Evolutionary conservation across 208 protist genomes (phyloP), one percentile per base, ranked within the genome.

Genomic region (Trypanosoma vivax): DNA sequence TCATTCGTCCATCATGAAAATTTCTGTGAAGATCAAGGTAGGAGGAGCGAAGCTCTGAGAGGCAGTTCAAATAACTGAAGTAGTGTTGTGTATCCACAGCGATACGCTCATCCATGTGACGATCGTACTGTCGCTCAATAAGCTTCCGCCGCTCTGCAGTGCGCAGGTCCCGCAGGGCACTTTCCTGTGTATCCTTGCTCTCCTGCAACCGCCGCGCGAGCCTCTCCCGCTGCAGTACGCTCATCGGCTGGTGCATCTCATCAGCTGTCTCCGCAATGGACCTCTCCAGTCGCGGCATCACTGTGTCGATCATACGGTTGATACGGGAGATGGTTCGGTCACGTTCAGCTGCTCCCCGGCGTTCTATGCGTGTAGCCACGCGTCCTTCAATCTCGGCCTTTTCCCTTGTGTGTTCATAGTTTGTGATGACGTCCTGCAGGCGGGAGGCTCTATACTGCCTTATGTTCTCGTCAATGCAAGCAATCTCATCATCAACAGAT

Each of bases 291-390:
- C 60, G 60, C 10, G 70, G 37, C 2, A 67, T 48, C 11, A 86
- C 46, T 19, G 54, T 53, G 31, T 50, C 52, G n/a, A 80, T 40
- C 4, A 87, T 70, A 1, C 33, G 50, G 6, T 51, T 24, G 11
- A 84, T 65, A n/a, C 81, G 81, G 33, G 68, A 73, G 31, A 80
- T 50, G 14, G 76, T 60, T n/a, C 81, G 76, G 19, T 72, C 53
- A 7, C 73, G 76, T 62, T 89, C 76, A 13, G 38, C 49, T 7
- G 24, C 38, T 18, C 69, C 73, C 25, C 48, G 53, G 23, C 57
- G 39, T 34, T 33, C 41, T 37, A 89, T 41, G 10, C 81, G 70
- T 19, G 6, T 21, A 54, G 73, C 62, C 61, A 89, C 76, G 18
- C 63, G 40, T n/a, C 54, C 31, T 27, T 83, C 53, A 14, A 60